Evolutionary conservation across 176 grass and related monocot species (phyloP), one percentile per base, ranked within the genome.

Genomic region (Paspalum vaginatum): DNA sequence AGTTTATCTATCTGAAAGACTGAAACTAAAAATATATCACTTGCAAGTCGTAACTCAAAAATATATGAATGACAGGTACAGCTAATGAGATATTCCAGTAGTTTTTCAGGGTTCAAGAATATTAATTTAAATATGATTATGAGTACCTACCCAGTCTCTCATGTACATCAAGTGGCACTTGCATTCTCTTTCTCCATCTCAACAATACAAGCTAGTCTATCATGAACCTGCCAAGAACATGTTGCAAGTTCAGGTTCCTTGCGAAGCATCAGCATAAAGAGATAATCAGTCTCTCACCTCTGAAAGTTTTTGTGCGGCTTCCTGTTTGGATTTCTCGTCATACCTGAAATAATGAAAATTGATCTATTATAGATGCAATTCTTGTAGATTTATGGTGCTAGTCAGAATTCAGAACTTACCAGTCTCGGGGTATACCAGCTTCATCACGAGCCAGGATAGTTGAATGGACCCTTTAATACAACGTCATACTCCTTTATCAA

Each of bases 391-490:
- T 21, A 70, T 18, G 44, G 8, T 71, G 24, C 40, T 42, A 69
- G 22, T 69, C 12, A 61, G 13, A 21, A 10, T 78, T 83, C 12
- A 61, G 13, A 21, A 10, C 81, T 83, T 87, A 98, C 92, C 96
- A 93, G 40, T 93, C 78, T 62, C 88, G 75, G 6, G 96, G 96
- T 87, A 98, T 95, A 55, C 92, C 90, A 84, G 90, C 92, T 89
- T 93, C 81, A 64, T 95, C 86, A 48, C 92, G 88, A 89, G 92
- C 88, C 53, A n/a, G 45, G 43, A 82, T 95, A 95, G 51, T 98
- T 98, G 76, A 98, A 95, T 49, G 92, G 92, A 60, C 96, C 96
- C 68, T 89, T 98, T 83, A 95, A 55, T 48, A 91, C 86, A 84
- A 98, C 76, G 60, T 38, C 50, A 66, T 91, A 87, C 81, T 98